A percentile compares a stretch with the other conserved stretches of the same genome.
These are phyloP conservation scores for Pseudogymnoascus sp. DNA, from an alignment of 2,329 filamentous ascomycete species.

Conservation along the genomic window DNA sequence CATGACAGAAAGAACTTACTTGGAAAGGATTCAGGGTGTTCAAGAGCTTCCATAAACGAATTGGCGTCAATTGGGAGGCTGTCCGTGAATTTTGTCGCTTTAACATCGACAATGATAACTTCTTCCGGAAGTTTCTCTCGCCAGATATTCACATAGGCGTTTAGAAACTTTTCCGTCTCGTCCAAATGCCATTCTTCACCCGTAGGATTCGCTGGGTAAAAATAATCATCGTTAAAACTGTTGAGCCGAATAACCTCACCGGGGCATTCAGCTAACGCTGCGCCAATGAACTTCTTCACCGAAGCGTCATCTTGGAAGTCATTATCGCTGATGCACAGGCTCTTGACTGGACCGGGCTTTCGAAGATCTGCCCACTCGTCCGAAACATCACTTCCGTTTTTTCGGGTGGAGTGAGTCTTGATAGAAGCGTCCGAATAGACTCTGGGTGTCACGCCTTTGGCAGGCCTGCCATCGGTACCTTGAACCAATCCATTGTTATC, in stretches of 20 bases:
- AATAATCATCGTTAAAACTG: not conserved
- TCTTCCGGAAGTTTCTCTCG: constrained; percentile 11
- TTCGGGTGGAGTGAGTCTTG: not conserved
- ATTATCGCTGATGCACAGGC: not conserved
- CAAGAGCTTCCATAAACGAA: constrained; percentile 11
- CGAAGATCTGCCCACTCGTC: not conserved
- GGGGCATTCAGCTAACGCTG: not conserved
- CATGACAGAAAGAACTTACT: constrained; percentile 15
- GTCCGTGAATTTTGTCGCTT: constrained; percentile 15
- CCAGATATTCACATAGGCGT: constrained; percentile 25
- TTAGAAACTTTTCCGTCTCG: not conserved
- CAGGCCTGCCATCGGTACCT: not conserved
- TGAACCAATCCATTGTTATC: not conserved
- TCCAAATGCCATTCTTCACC: not conserved
- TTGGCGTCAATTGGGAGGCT: constrained; percentile 14
- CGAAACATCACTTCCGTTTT: not conserved
- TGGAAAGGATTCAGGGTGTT: constrained; percentile 18
- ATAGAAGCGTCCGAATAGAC: not conserved
- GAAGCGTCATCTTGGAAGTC: not conserved
- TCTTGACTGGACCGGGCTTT: not conserved
- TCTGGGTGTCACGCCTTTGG: not conserved
- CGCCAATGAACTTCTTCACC: constrained; percentile 1
- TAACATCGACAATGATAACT: constrained; percentile 11
- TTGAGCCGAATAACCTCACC: not conserved
- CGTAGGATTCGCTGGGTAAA: not conserved